phyloP scores from a whole-genome alignment of 2,329 filamentous ascomycete genomes.

The Calonectria naviculata region DNA sequence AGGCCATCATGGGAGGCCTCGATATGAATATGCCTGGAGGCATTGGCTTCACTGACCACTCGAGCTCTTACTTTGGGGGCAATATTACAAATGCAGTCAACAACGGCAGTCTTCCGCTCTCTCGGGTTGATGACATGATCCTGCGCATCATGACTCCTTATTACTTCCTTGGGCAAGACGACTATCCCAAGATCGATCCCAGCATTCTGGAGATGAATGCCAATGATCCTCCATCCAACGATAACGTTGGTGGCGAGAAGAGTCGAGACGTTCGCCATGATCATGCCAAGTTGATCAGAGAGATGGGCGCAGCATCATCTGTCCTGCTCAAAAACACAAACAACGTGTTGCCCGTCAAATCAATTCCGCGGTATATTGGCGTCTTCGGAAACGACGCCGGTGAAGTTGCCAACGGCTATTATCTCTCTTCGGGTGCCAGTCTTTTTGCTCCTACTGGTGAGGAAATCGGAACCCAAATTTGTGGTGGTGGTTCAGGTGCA shows the following conservation, averaged over 20 bases:
- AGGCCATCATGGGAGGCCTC: constrained; percentile 55
- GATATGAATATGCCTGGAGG: constrained; percentile 63
- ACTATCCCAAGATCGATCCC: constrained; percentile 53
- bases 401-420: constrained; percentile 33
- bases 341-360: constrained; percentile 66
- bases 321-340: constrained; percentile 78
- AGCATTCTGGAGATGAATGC: constrained; percentile 46
- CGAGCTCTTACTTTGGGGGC: constrained; percentile 54
- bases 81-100: constrained; percentile 57
- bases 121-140: constrained; percentile 57
- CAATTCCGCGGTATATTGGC: constrained; percentile 63
- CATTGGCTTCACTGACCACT: constrained; percentile 40
- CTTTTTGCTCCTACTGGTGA: background rate
- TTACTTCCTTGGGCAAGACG: constrained; percentile 58
- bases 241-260: constrained; percentile 50
- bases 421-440: background rate
- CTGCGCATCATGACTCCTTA: constrained; percentile 64
- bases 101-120: constrained; percentile 53
- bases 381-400: constrained; percentile 61
- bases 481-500: constrained; percentile 65
- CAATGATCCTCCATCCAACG: constrained; percentile 41
- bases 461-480: constrained; percentile 67
- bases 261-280: constrained; percentile 63
- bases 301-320: constrained; percentile 64
- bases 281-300: constrained; percentile 63